phyloP scores from a whole-genome alignment of 192 early-diverging fungal genomes.

The Lobosporangium transversale region DNA sequence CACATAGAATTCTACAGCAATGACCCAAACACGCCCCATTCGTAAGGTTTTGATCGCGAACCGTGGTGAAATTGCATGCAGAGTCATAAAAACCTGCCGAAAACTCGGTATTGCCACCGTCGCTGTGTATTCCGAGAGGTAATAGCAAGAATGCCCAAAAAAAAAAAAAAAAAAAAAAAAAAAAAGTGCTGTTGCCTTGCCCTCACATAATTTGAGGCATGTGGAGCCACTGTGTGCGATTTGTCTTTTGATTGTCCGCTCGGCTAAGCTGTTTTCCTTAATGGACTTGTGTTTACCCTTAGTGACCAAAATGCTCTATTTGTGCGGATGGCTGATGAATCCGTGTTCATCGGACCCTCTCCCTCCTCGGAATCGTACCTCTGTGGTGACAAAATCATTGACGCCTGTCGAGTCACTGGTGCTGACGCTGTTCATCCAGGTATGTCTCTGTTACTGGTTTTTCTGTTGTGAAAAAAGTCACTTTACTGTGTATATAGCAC shows the following conservation, averaged over 20 bases:
- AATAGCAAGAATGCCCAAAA: too few relatives aligned
- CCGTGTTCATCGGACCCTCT: conserved; percentile 64
- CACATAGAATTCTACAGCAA: neutral
- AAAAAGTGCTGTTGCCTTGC: too few relatives aligned
- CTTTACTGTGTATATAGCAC: neutral
- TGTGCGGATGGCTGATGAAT: conserved; percentile 65
- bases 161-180: too few relatives aligned
- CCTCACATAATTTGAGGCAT: too few relatives aligned
- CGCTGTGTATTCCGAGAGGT: conserved; percentile 71
- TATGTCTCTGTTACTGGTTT: neutral
- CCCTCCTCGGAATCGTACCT: conserved; percentile 66
- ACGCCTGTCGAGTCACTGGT: conserved; percentile 56
- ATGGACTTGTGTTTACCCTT: too few relatives aligned
- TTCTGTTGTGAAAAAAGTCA: neutral
- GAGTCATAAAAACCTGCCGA: conserved; percentile 74
- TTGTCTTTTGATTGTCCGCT: neutral
- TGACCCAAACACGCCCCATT: conserved; percentile 50
- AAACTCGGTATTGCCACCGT: conserved; percentile 72
- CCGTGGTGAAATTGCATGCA: conserved; percentile 83
- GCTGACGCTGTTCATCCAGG: conserved; percentile 69
- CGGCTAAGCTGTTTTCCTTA: neutral
- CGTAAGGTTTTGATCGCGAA: conserved; percentile 73
- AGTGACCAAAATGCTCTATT: conserved; percentile 63
- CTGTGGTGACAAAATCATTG: conserved; percentile 61
- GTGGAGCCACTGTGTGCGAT: too few relatives aligned